These are phyloP conservation scores for Zea mays DNA, from an alignment of 176 grass and related monocot species.

Conservation along the genomic window DNA sequence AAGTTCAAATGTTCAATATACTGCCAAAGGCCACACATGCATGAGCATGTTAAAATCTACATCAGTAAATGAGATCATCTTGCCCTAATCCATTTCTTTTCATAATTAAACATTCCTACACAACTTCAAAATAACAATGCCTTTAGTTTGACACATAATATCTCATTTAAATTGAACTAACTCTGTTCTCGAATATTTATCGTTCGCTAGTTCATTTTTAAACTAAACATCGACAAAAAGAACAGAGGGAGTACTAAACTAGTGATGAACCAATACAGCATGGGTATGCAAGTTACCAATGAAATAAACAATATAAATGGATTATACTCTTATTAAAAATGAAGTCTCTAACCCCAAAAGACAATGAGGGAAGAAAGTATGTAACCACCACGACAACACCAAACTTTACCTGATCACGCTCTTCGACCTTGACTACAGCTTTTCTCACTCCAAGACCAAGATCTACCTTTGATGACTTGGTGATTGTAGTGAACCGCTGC, in stretches of 20 bases:
- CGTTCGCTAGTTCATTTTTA: too few species aligned
- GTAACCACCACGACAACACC: slow-evolving; percentile 22
- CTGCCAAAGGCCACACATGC: neutral
- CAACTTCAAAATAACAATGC: neutral
- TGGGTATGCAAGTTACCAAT: neutral
- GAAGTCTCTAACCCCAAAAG: slow-evolving; percentile 11
- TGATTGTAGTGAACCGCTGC: slow-evolving; percentile 76
- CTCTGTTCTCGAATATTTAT: too few species aligned
- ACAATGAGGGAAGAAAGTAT: neutral
- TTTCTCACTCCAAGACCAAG: slow-evolving; percentile 48
- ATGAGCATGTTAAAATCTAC: slow-evolving; percentile 7
- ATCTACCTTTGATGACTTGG: slow-evolving; percentile 73
- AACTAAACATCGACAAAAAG: too few species aligned
- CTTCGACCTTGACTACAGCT: slow-evolving; percentile 69
- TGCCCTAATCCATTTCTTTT: neutral
- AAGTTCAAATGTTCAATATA: neutral
- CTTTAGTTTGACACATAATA: slow-evolving; percentile 7
- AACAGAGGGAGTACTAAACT: neutral
- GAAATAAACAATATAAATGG: slow-evolving; percentile 9
- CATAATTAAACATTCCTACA: slow-evolving; percentile 6
- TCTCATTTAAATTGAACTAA: neutral
- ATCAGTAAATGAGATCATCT: neutral
- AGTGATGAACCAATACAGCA: slow-evolving; percentile 1
- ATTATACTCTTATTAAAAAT: slow-evolving; percentile 20
- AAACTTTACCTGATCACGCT: slow-evolving; percentile 81